A percentile compares a stretch with the other conserved stretches of the same genome.
These are phyloP conservation scores for Microsporum canis DNA, from an alignment of 2,329 filamentous ascomycete genomes.

Conservation along the genomic window DNA sequence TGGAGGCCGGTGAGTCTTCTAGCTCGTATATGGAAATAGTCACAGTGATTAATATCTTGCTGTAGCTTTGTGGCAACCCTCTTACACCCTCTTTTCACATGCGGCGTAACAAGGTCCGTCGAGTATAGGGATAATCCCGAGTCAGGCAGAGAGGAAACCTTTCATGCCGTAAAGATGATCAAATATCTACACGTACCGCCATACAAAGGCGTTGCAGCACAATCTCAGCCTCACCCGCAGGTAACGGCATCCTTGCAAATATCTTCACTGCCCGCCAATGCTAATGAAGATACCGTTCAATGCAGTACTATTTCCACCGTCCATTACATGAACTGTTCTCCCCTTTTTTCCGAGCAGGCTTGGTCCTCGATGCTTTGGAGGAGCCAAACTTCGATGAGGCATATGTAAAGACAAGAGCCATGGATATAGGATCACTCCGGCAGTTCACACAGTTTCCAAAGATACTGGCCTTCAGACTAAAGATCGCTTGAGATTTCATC, in stretches of 20 bases:
- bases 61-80: slow-evolving; percentile 37
- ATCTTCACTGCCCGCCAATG: neutral
- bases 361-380: slow-evolving; percentile 39
- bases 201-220: slow-evolving; percentile 27
- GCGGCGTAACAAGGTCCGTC: slow-evolving; percentile 31
- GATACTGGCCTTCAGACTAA: slow-evolving; percentile 14
- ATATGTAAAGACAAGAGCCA: slow-evolving; percentile 6
- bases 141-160: slow-evolving; percentile 28
- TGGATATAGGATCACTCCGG: slow-evolving; percentile 9
- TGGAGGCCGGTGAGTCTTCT: slow-evolving; percentile 30
- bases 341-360: slow-evolving; percentile 33
- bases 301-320: slow-evolving; percentile 33
- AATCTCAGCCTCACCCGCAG: slow-evolving; percentile 28
- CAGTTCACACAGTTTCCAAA: slow-evolving; percentile 14
- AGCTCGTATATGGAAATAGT: neutral
- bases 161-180: slow-evolving; percentile 30
- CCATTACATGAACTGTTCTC: slow-evolving; percentile 37
- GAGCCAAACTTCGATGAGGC: slow-evolving; percentile 37
- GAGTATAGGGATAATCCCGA: slow-evolving; percentile 28
- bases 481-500: neutral
- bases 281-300: slow-evolving; percentile 11
- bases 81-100: slow-evolving; percentile 43
- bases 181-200: slow-evolving; percentile 37
- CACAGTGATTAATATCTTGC: neutral
- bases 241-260: slow-evolving; percentile 15